These are phyloP conservation scores for Achlya hypogyna DNA, from an alignment of 352 stramenopile species.

Conservation along the genomic window DNA sequence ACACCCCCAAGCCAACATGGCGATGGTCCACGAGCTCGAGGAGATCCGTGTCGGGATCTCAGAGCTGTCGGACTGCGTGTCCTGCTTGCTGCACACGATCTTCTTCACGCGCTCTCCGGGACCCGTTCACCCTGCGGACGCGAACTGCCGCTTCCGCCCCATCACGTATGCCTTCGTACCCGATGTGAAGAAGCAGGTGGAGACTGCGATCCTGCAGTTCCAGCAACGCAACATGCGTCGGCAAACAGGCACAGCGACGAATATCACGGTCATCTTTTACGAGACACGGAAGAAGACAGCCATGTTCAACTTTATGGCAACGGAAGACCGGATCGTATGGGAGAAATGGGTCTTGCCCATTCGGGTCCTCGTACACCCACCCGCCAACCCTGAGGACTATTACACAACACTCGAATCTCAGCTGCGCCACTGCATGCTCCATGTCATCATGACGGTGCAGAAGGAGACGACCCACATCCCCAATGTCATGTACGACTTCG, in stretches of 20 bases:
- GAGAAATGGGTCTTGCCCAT: constrained; percentile 76
- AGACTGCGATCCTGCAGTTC: constrained; percentile 38
- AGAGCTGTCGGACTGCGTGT: constrained; percentile 55
- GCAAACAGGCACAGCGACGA: background rate
- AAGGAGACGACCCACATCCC: constrained; percentile 64
- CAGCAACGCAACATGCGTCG: constrained; percentile 18
- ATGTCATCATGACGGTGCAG: constrained; percentile 68
- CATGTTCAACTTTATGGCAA: constrained; percentile 75
- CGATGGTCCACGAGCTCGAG: constrained; percentile 35
- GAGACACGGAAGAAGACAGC: constrained; percentile 75
- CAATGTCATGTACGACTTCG: constrained; percentile 77
- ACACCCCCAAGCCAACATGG: background rate
- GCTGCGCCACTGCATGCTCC: constrained; percentile 57
- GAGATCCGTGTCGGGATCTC: constrained; percentile 44
- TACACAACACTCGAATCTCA: constrained; percentile 11
- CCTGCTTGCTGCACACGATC: constrained; percentile 67
- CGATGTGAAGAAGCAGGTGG: constrained; percentile 71
- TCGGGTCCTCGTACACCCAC: constrained; percentile 28
- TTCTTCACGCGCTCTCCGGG: constrained; percentile 69
- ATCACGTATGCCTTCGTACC: constrained; percentile 71
- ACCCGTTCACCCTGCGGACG: constrained; percentile 59
- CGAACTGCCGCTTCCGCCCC: constrained; percentile 65
- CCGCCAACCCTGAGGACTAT: constrained; percentile 13
- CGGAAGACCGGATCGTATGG: constrained; percentile 78
- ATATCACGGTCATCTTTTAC: constrained; percentile 63